Base-by-base conservation (phyloP, 805 yeast species). In the Sugiyamaella lignohabitans region DNA sequence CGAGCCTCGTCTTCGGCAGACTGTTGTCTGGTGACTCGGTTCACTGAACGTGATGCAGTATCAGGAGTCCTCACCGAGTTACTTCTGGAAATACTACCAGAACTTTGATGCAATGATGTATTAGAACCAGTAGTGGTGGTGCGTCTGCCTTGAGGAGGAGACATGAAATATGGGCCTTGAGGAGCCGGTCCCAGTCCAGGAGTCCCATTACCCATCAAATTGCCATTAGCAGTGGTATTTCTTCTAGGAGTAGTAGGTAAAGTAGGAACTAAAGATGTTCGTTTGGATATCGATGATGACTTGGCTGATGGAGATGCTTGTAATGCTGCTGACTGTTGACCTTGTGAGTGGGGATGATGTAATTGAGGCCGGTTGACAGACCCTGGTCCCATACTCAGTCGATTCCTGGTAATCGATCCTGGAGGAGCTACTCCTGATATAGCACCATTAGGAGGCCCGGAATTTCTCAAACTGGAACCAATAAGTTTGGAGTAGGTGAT, bases 401-500 rank as follows among this genome's bases (percentile, higher is more conserved):
- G 16, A 20, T 8, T 38, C 5, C 41, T 38, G 8, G 24, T 21
- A 6, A 16, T 18, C 8, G 21, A 16, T 8, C 18, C 38, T 6
- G 38, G 21, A 23, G 24, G 24, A 6, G 16, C 14, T 10, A 20
- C 14, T n/a, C 24, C 24, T 6, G 16, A 10, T 8, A 16, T 16
- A 14, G 21, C 38, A 16, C 38, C 38, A 35, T 6, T 35, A 35
- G 11, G 11, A 11, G 41, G 41, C 8, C 21, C 29, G 8, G 8
- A 5, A 19, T 19, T 23, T 38, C 20, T 38, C 10, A 38, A 21
- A 22, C 50, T 49, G 17, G 55, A 40, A 16, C 46, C 48, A 30
- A 52, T 42, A 24, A 65, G 58, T 46, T 64, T 63, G 23, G 63
- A 48, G 42, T 55, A 62, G 5, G 66, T 49, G n/a, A 89, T 71